phyloP scores from a whole-genome alignment of 2,329 filamentous ascomycete genomes.

The Claviceps quebecensis region DNA sequence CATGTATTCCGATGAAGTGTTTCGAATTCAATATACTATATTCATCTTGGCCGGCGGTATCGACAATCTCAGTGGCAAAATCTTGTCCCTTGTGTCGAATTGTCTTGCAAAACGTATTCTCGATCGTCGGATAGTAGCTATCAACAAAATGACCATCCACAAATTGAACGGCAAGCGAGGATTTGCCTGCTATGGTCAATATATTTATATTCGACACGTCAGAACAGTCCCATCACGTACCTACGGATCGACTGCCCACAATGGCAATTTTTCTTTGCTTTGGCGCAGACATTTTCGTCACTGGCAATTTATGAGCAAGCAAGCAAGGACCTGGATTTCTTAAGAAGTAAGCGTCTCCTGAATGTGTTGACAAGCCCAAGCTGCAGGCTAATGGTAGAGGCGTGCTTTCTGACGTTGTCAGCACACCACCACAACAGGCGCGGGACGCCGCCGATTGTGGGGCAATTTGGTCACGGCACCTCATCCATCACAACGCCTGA shows the following conservation, averaged over 20 bases:
- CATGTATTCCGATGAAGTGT: constrained; percentile 97
- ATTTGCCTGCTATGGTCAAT: constrained; percentile 57
- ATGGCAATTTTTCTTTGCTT: constrained; percentile 95
- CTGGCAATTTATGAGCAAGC: not conserved
- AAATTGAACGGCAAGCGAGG: constrained; percentile 89
- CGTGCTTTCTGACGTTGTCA: too few species aligned
- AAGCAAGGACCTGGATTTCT: not conserved
- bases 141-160: constrained; percentile 98
- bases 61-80: constrained; percentile 91
- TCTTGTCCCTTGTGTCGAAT: constrained; percentile 90
- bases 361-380: not conserved
- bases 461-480: too few species aligned
- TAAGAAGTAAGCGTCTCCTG: not conserved
- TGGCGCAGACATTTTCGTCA: constrained; percentile 45
- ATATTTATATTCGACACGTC: not conserved
- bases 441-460: too few species aligned
- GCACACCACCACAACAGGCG: too few species aligned
- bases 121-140: constrained; percentile 97
- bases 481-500: too few species aligned
- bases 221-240: constrained; percentile 20
- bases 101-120: constrained; percentile 95
- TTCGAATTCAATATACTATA: constrained; percentile 98
- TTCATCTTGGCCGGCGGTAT: constrained; percentile 97
- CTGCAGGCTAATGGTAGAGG: not conserved
- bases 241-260: constrained; percentile 82